phyloP scores from a whole-genome alignment of 73 alveolate genomes.

The Paramecium sexaurelia region DNA sequence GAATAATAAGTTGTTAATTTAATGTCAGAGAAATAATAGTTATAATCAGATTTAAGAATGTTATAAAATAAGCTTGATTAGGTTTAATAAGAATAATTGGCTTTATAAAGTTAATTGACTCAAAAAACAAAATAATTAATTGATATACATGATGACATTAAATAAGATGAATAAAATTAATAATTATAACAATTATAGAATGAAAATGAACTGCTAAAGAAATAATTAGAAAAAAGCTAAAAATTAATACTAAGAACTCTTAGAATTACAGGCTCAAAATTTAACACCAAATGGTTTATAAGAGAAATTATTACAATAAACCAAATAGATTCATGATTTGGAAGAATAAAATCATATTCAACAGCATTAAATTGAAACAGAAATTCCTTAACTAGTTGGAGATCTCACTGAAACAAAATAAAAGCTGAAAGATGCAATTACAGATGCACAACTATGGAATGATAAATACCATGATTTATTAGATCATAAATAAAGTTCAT shows the following conservation, averaged over 20 bases:
- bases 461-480: not conserved
- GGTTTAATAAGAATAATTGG: not conserved
- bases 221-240: not conserved
- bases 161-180: not conserved
- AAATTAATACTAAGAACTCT: not conserved
- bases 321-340: not conserved
- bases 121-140: not conserved
- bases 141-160: not conserved
- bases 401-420: not conserved
- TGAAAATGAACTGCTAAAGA: not conserved
- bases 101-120: not conserved
- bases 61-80: not conserved
- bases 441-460: constrained; percentile 31
- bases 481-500: not conserved
- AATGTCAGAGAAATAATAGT: not conserved
- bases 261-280: not conserved
- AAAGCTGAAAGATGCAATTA: not conserved
- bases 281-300: not conserved
- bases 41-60: not conserved
- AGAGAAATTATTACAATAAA: not conserved
- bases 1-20: not conserved
- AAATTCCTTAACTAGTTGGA: constrained; percentile 5
- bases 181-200: not conserved
- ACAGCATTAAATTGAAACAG: not conserved
- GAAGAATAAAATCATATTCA: not conserved